phyloP scores from a whole-genome alignment of 805 yeast species.

The Wickerhamiella azymoides region DNA sequence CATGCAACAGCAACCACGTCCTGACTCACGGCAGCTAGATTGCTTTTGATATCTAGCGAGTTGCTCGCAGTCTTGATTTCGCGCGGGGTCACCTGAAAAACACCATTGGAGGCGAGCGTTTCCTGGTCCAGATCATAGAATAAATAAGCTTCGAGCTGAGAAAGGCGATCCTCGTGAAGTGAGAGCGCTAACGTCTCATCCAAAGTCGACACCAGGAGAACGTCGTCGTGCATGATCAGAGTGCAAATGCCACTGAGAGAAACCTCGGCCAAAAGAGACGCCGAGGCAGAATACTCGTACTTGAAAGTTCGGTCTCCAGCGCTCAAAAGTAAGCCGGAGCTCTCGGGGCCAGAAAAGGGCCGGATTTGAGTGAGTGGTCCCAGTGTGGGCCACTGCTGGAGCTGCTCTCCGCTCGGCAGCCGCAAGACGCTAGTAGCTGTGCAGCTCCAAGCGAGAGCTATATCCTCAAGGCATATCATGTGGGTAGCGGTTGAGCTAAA shows the following conservation, averaged over 20 bases:
- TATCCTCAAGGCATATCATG: neutral
- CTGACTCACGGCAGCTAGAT: neutral
- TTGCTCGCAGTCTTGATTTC: neutral
- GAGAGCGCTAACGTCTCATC: neutral
- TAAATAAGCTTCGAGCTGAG: neutral
- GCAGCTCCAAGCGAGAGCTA: neutral
- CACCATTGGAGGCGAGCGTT: constrained; percentile 1
- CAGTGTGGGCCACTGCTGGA: neutral
- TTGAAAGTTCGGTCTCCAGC: neutral
- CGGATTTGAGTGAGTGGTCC: neutral
- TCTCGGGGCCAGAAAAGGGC: neutral
- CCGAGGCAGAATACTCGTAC: neutral
- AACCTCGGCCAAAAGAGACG: neutral
- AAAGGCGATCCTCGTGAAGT: neutral
- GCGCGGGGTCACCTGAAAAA: neutral
- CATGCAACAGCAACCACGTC: neutral
- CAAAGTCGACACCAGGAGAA: neutral
- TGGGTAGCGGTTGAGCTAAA: neutral
- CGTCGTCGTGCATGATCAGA: neutral
- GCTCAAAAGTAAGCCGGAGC: neutral
- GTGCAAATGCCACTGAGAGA: neutral
- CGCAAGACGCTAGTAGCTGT: neutral
- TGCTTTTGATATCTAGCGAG: too few species aligned
- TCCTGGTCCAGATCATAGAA: neutral
- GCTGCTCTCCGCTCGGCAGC: neutral